Percentiles rank a stretch among this genome's conserved stretches.
Conservation (phyloP, 192 early-diverging fungal species). For the Piromyces sp. region DNA sequence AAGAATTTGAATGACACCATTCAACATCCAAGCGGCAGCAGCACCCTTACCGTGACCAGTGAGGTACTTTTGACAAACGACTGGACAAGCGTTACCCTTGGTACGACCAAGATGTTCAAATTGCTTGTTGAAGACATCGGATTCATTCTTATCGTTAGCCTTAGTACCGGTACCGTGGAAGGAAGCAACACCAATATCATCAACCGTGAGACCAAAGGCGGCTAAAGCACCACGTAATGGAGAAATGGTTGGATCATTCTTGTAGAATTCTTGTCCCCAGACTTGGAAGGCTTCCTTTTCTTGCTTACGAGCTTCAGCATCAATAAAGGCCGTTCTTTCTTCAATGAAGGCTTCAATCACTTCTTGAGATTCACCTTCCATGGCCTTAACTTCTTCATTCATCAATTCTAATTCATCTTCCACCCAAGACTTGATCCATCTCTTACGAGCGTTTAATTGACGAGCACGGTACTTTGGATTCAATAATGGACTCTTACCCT, state of each 20-base stretch:
- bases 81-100: constrained; percentile 57
- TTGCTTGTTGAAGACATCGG: constrained; percentile 66
- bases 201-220: constrained; percentile 68
- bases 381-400: constrained; percentile 46
- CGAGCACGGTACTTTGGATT: constrained; percentile 68
- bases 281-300: constrained; percentile 52
- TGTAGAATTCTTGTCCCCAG: constrained; percentile 70
- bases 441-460: constrained; percentile 49
- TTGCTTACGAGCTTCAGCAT: constrained; percentile 40
- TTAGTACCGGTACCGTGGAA: constrained; percentile 92
- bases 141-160: constrained; percentile 93
- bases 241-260: constrained; percentile 48
- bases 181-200: constrained; percentile 85
- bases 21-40: constrained; percentile 93
- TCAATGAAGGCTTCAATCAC: constrained; percentile 17
- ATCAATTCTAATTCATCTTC: constrained; percentile 54
- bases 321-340: constrained; percentile 18
- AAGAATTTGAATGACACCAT: constrained; percentile 71
- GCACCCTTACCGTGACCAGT: constrained; percentile 95
- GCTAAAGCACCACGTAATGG: constrained; percentile 77
- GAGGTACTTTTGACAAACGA: constrained; percentile 81
- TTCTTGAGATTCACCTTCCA: constrained; percentile 14
- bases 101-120: constrained; percentile 70
- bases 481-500: constrained; percentile 33
- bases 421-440: constrained; percentile 61